These are phyloP conservation scores for Lachnum nothofagi DNA, from an alignment of 2,329 filamentous ascomycete genomes.

Conservation along the genomic window DNA sequence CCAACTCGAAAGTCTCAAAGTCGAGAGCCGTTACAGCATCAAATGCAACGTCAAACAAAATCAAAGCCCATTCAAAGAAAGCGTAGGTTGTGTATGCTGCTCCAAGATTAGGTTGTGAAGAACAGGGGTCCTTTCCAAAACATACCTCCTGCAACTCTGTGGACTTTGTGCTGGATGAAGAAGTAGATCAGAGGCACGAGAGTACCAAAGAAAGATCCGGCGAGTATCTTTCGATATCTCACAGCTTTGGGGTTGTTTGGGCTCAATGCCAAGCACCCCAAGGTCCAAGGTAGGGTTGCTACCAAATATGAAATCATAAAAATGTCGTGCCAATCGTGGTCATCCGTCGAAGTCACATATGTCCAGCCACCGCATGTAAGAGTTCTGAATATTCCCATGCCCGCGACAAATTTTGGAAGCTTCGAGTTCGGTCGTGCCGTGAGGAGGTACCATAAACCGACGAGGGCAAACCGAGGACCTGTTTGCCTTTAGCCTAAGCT, in stretches of 20 bases:
- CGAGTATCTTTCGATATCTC: slow-evolving; percentile 83
- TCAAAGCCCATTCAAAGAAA: slow-evolving; percentile 95
- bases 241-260: slow-evolving; percentile 77
- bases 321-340: slow-evolving; percentile 97
- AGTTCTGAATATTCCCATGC: slow-evolving; percentile 78
- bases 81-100: slow-evolving; percentile 94
- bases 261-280: slow-evolving; percentile 83
- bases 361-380: slow-evolving; percentile 97
- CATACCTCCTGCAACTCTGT: slow-evolving; percentile 86
- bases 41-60: slow-evolving; percentile 92
- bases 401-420: slow-evolving; percentile 76
- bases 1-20: slow-evolving; percentile 82
- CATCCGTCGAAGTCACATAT: slow-evolving; percentile 95
- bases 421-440: slow-evolving; percentile 69
- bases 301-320: slow-evolving; percentile 99
- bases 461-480: slow-evolving; percentile 87
- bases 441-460: slow-evolving; percentile 86
- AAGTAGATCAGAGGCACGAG: slow-evolving; percentile 89
- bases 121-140: slow-evolving; percentile 5
- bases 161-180: slow-evolving; percentile 98
- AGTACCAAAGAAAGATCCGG: slow-evolving; percentile 80
- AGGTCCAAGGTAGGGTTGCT: slow-evolving; percentile 89
- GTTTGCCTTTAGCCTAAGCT: slow-evolving; percentile 14
- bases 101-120: slow-evolving; percentile 20
- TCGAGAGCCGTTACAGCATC: slow-evolving; percentile 91